Evolutionary conservation across 208 protist species (phyloP), one percentile per base, ranked within the genome.

Genomic region (Crithidia expoeki): DNA sequence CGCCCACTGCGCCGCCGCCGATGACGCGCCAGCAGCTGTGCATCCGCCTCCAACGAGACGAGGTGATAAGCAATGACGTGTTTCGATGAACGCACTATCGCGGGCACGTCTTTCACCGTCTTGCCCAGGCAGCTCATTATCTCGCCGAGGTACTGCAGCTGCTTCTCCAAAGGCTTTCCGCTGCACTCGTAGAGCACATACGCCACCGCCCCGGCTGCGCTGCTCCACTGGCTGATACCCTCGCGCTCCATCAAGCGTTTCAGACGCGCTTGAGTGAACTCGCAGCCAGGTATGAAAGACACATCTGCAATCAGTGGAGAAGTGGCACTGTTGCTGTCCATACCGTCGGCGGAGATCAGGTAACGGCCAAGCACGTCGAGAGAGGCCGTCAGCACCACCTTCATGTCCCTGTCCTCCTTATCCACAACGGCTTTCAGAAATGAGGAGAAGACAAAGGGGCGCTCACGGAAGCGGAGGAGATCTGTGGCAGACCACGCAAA

Each of bases 41-140:
- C 76, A 36, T 86, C 84, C 28, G 78, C 89, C 61, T 92, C 81
- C n/a, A 89, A 59, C 34, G 88, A 93, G 10, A 95, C 67, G 16
- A 95, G 53, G 65, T 86, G 61, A 19, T 88, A 76, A 14, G 90
- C 81, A 19, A 92, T 70, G 4, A 80, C 46, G 17, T 73, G 65
- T 27, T 88, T 80, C 2, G 62, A 64, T 7, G 72, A 64, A 12
- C 65, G 57, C 16, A 67, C 66, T 47, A 74, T 27, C 0, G 50
- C 55, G 4, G 67, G 74, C 0, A 80, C 32, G 25, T 77, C 72
- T 33, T 56, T 30, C 0, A 72, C 14, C 5, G 6, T 49, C 44
- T 72, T 77, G 16, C 40, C 42, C 30, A 61, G n/a, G 49, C 46
- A 71, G 58, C 49, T 57, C 72, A 61, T 53, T 14, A 52, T 50